Conservation (phyloP, 768 basidiomycete species). For the Podaxis rugospora region DNA sequence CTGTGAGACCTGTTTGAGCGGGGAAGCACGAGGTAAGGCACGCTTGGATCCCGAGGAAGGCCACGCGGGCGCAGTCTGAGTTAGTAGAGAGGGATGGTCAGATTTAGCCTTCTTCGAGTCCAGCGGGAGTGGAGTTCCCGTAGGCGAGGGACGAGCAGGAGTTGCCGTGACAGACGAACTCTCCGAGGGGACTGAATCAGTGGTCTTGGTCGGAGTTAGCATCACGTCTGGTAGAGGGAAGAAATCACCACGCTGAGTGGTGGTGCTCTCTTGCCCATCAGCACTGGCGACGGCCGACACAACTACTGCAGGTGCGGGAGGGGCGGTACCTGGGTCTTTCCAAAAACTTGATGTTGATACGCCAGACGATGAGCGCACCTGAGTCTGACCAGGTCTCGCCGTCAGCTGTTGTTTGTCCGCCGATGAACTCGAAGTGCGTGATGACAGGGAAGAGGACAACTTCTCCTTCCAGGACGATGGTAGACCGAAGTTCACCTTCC, state of each 20-base stretch:
- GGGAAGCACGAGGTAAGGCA: conserved; percentile 27
- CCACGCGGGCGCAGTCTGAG: conserved; percentile 55
- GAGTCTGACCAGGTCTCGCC: conserved; percentile 17
- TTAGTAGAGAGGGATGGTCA: conserved; percentile 49
- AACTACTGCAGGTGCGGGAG: conserved; percentile 49
- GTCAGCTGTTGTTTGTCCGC: conserved; percentile 28
- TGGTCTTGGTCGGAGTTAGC: not conserved
- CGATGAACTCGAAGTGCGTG: conserved; percentile 31
- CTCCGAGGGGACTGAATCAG: conserved; percentile 23
- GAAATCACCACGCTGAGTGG: conserved; percentile 18
- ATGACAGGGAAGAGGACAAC: conserved; percentile 29
- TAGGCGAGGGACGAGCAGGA: conserved; percentile 35
- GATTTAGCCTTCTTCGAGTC: conserved; percentile 15
- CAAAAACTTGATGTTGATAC: conserved; percentile 35
- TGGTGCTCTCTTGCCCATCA: conserved; percentile 38
- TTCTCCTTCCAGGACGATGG: conserved; percentile 37
- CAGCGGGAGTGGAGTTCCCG: conserved; percentile 23
- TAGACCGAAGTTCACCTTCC: conserved; percentile 27
- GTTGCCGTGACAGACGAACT: conserved; percentile 39
- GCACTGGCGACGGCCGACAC: conserved; percentile 46
- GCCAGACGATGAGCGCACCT: conserved; percentile 27
- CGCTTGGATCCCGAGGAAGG: conserved; percentile 21
- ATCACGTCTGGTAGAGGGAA: conserved; percentile 8
- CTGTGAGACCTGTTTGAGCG: conserved; percentile 36
- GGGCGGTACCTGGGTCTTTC: conserved; percentile 49